Evolutionary conservation across 2,329 filamentous ascomycete species (phyloP).

Genomic region (Aspergillus costaricaensis): DNA sequence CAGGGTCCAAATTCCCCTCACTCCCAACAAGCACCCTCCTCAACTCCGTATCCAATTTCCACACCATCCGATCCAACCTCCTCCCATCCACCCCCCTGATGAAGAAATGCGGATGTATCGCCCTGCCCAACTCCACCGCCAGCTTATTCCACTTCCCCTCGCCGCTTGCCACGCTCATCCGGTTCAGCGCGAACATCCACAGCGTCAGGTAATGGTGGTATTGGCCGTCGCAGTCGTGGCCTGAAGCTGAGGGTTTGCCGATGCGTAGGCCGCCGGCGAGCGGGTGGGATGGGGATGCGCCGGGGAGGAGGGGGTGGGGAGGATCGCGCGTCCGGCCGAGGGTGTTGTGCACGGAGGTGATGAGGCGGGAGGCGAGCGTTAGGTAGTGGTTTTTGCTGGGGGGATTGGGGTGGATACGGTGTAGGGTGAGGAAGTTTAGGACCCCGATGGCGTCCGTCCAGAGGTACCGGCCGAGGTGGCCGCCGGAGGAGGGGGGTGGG

Average conservation of each 20-base stretch:
- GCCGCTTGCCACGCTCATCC: conserved; percentile 52
- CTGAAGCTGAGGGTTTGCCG: conserved; percentile 54
- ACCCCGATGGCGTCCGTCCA: conserved; percentile 65
- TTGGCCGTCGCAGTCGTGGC: conserved; percentile 59
- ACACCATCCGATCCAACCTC: conserved; percentile 51
- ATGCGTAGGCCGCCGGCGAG: conserved; percentile 60
- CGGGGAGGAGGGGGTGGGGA: conserved; percentile 45
- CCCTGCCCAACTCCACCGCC: conserved; percentile 55
- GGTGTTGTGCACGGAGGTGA: conserved; percentile 54
- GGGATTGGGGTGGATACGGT: conserved; percentile 37
- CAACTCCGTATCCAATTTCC: conserved; percentile 59
- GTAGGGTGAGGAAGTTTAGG: conserved; percentile 60
- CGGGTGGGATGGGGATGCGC: conserved; percentile 55
- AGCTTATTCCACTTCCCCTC: conserved; percentile 53
- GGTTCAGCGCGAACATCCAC: conserved; percentile 65
- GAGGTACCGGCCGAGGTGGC: conserved; percentile 60
- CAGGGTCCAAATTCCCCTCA: conserved; percentile 59
- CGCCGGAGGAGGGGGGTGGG: conserved; percentile 54
- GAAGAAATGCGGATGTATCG: conserved; percentile 58
- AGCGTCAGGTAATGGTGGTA: conserved; percentile 64
- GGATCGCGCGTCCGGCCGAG: conserved; percentile 57
- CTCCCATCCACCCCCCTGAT: conserved; percentile 27
- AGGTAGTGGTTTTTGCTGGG: conserved; percentile 45
- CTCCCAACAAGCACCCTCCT: conserved; percentile 49
- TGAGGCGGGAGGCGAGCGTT: conserved; percentile 51